These are phyloP conservation scores for Fusarium floridanum DNA, from an alignment of 2,329 filamentous ascomycete genomes.

Conservation along the genomic window DNA sequence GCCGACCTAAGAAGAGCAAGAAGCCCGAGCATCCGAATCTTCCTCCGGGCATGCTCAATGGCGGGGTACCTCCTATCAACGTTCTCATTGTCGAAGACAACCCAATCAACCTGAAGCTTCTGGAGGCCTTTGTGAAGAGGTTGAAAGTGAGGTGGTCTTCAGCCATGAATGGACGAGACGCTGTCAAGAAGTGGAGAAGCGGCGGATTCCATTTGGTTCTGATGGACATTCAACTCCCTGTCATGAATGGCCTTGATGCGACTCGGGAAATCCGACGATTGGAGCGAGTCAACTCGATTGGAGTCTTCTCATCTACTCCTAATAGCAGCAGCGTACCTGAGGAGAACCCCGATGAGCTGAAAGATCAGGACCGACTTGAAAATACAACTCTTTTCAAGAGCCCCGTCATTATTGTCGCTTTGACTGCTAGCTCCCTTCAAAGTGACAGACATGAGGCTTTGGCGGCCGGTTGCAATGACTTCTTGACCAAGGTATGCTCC, in stretches of 20 bases:
- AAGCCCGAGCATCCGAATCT: slow-evolving; percentile 63
- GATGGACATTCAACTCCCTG: slow-evolving; percentile 98
- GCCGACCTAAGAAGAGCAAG: slow-evolving; percentile 65
- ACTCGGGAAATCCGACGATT: slow-evolving; percentile 93
- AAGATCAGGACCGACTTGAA: slow-evolving; percentile 76
- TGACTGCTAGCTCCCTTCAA: slow-evolving; percentile 94
- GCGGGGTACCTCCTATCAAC: slow-evolving; percentile 92
- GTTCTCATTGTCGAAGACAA: slow-evolving; percentile 99
- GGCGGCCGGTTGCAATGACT: slow-evolving; percentile 97
- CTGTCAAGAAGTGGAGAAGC: slow-evolving; percentile 90
- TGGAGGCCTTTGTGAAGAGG: slow-evolving; percentile 96
- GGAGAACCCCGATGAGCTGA: slow-evolving; percentile 60
- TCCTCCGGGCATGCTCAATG: slow-evolving; percentile 78
- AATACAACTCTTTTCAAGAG: slow-evolving; percentile 87
- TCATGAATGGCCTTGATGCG: slow-evolving; percentile 95
- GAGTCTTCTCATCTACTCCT: slow-evolving; percentile 83
- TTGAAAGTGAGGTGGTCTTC: slow-evolving; percentile 97
- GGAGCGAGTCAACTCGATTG: slow-evolving; percentile 91
- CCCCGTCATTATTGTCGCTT: slow-evolving; percentile 95
- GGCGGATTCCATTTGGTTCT: slow-evolving; percentile 96
- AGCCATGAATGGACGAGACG: slow-evolving; percentile 95
- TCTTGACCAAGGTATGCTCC: slow-evolving; percentile 87
- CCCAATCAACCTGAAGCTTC: slow-evolving; percentile 92
- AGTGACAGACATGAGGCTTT: slow-evolving; percentile 95
- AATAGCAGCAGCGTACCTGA: slow-evolving; percentile 64